Evolutionary conservation across 2,329 filamentous ascomycete species (phyloP).

Genomic region (Berkeleyomyces rouxiae): DNA sequence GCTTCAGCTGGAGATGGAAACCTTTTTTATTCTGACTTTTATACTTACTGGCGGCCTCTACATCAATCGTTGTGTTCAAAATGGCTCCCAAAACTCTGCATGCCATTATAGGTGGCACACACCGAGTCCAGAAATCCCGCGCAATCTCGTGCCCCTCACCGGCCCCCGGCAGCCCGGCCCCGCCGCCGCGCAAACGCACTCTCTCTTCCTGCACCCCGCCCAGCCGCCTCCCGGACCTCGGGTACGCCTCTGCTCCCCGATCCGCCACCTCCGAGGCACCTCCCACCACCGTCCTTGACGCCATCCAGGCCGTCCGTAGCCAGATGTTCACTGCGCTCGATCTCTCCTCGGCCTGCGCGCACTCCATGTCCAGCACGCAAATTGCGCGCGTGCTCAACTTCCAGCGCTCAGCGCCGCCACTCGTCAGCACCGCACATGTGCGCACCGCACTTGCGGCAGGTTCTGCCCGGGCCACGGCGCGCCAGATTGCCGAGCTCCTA

Average conservation of each 20-base stretch:
- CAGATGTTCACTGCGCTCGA: slow-evolving; percentile 42
- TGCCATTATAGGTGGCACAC: slow-evolving; percentile 22
- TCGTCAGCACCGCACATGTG: slow-evolving; percentile 50
- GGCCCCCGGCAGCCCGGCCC: slow-evolving; percentile 20
- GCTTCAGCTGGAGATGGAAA: not conserved
- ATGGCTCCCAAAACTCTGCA: slow-evolving; percentile 22
- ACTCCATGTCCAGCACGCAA: slow-evolving; percentile 47
- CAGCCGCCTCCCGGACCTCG: not conserved
- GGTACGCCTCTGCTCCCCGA: not conserved
- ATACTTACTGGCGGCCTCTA: not conserved
- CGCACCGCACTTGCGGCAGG: slow-evolving; percentile 36
- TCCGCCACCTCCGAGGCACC: not conserved
- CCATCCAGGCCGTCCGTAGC: slow-evolving; percentile 42
- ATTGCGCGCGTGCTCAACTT: slow-evolving; percentile 48
- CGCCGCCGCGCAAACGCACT: not conserved
- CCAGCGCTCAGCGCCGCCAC: slow-evolving; percentile 39
- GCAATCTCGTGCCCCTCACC: slow-evolving; percentile 14
- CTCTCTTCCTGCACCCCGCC: not conserved
- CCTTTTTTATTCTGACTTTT: not conserved
- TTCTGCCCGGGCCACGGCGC: slow-evolving; percentile 47
- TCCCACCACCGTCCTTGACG: slow-evolving; percentile 27
- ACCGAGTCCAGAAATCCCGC: not conserved
- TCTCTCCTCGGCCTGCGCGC: slow-evolving; percentile 33
- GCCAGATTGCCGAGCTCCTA: slow-evolving; percentile 47
- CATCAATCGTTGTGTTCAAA: not conserved